Evolutionary conservation across 108 stramenopile genomes (phyloP).

Genomic region (Cyclotella choctawhatcheeana): DNA sequence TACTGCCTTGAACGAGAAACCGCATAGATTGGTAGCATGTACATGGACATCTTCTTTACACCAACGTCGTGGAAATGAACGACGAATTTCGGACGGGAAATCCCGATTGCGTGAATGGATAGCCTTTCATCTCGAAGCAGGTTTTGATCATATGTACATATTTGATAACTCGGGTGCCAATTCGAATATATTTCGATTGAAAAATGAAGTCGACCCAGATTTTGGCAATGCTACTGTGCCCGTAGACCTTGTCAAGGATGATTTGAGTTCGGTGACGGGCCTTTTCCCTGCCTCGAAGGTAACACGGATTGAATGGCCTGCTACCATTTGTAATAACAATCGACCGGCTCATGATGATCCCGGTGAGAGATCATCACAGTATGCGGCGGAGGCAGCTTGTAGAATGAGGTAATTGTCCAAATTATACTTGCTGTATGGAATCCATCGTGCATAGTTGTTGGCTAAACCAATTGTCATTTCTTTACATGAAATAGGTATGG

Average conservation of each 20-base stretch:
- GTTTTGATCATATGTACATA: slow-evolving; percentile 55
- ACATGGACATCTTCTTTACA: slow-evolving; percentile 74
- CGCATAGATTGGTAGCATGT: slow-evolving; percentile 65
- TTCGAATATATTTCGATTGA: slow-evolving; percentile 54
- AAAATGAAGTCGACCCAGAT: slow-evolving; percentile 43
- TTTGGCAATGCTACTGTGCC: slow-evolving; percentile 14
- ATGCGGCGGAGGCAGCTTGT: slow-evolving; percentile 59
- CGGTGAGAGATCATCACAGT: slow-evolving; percentile 53
- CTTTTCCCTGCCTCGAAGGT: slow-evolving; percentile 65
- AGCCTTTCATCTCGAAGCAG: slow-evolving; percentile 36
- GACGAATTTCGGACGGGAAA: slow-evolving; percentile 45
- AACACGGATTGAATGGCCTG: slow-evolving; percentile 59
- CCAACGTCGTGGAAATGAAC: slow-evolving; percentile 65
- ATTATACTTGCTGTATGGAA: neutral
- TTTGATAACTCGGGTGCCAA: slow-evolving; percentile 58
- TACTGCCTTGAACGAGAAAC: slow-evolving; percentile 21
- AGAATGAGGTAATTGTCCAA: slow-evolving; percentile 26
- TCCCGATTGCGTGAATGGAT: slow-evolving; percentile 55
- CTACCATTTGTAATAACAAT: slow-evolving; percentile 60
- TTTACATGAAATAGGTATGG: slow-evolving; percentile 52
- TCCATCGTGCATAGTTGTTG: no score
- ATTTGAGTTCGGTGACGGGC: slow-evolving; percentile 52
- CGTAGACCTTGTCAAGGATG: slow-evolving; percentile 17
- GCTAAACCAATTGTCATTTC: no score
- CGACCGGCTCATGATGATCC: slow-evolving; percentile 55